Evolutionary conservation across 345 rosid genomes (phyloP), one percentile per base, ranked within the genome.

Genomic region (Populus euphratica): DNA sequence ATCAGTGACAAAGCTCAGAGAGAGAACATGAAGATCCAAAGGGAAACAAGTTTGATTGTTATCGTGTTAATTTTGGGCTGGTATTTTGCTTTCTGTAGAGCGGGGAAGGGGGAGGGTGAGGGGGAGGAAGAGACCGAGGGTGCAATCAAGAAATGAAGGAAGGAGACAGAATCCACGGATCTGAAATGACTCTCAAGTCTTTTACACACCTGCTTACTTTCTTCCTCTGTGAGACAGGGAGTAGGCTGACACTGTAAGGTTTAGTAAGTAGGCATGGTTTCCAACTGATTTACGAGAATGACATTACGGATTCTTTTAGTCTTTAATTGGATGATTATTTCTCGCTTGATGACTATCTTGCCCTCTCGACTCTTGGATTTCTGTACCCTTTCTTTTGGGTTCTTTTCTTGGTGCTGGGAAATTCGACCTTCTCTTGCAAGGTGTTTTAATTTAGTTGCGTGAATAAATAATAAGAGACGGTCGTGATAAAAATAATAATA

Each of bases 141-240:
- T 4, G 9, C 29, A 23, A 5, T n/a, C 63, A 49, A 49, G 62
- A 14, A 35, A 77, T 20, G 72, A 67, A 70, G 69, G 49, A 77
- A 67, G 64, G 29, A 67, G 41, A 78, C 81, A 80, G 79, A 84
- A 79, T 70, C 81, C 76, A 81, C 82, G 87, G 85, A 88, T 81
- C 86, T 80, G 83, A 84, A 80, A 84, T 50, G 78, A 77, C 62
- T 47, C 59, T 67, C 59, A 56, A 36, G 54, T 76, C 5, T 54
- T 56, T 78, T 85, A 83, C 78, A 78, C 68, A 77, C 61, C 65
- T 33, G 13, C 20, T 10, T 39, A 52, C n/a, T 63, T 2, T 5
- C 41, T 13, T 64, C 62, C 71, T 41, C 50, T 21, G 6, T 12
- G n/a, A 16, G 70, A 8, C 0, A 31, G 23, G 33, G 65, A 35